Percentiles rank a stretch among this genome's conserved stretches.
phyloP scores from a whole-genome alignment of 139 green algal genomes.

The Haematococcus lacustris region DNA sequence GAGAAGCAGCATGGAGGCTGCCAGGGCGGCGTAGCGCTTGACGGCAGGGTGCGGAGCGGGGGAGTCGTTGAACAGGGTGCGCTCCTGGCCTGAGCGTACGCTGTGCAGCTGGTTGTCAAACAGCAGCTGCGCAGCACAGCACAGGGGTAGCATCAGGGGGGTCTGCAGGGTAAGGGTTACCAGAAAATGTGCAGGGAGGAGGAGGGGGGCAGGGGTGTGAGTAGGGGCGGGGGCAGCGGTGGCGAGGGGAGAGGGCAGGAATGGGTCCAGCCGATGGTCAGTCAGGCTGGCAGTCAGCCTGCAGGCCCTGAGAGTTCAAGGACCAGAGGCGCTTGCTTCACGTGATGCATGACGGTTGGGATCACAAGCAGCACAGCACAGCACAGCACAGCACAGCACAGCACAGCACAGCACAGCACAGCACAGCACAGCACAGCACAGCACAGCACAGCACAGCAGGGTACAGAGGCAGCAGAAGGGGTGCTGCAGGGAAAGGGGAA shows the following conservation, averaged over 20 bases:
- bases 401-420: conserved; percentile 1
- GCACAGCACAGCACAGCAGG: conserved; percentile 4
- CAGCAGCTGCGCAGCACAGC: conserved; percentile 40
- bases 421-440: not conserved
- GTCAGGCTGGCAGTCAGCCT: too few species aligned
- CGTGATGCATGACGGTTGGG: not conserved
- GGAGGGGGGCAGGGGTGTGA: too few species aligned
- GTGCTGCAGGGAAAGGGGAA: too few species aligned
- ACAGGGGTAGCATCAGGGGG: not conserved
- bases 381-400: conserved; percentile 6
- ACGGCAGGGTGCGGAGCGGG: conserved; percentile 13
- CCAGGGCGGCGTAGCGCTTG: conserved; percentile 70
- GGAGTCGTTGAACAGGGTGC: conserved; percentile 34
- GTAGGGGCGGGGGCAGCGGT: too few species aligned
- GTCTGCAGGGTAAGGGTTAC: too few species aligned
- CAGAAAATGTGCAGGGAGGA: too few species aligned
- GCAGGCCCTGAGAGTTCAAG: too few species aligned
- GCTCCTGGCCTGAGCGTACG: conserved; percentile 45
- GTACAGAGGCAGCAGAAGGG: too few species aligned
- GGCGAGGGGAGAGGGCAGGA: too few species aligned
- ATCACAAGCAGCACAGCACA: not conserved
- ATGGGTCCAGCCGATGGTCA: too few species aligned
- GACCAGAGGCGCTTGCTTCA: too few species aligned
- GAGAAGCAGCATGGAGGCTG: conserved; percentile 70
- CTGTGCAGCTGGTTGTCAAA: conserved; percentile 69